phyloP scores from a whole-genome alignment of 805 yeast genomes.

The Candida qinlingensis region DNA sequence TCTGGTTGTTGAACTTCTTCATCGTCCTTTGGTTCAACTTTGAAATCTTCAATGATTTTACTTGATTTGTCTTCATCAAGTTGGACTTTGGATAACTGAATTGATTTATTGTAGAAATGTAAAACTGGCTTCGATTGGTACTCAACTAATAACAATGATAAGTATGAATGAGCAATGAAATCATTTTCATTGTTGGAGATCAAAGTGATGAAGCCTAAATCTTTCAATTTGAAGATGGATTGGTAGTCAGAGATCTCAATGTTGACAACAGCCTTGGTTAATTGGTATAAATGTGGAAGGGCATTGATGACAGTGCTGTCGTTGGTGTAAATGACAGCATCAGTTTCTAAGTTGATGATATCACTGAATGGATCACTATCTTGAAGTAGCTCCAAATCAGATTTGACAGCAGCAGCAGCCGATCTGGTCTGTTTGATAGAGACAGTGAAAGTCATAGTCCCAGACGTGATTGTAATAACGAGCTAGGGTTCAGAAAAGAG shows the following conservation, averaged over 20 bases:
- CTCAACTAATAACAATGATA: conserved; percentile 54
- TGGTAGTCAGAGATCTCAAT: conserved; percentile 65
- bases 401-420: conserved; percentile 1
- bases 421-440: conserved; percentile 7
- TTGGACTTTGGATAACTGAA: neutral
- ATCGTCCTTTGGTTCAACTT: conserved; percentile 2
- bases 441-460: conserved; percentile 4
- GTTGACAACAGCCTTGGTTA: conserved; percentile 53
- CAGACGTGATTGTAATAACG: neutral
- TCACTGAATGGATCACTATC: conserved; percentile 9
- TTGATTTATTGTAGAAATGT: conserved; percentile 52
- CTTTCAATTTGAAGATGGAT: conserved; percentile 66
- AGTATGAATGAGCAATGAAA: conserved; percentile 46
- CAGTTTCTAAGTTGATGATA: conserved; percentile 2
- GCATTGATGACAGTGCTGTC: conserved; percentile 50
- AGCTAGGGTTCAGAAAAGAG: too few species aligned
- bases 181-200: conserved; percentile 61
- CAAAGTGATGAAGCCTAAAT: conserved; percentile 56
- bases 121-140: conserved; percentile 51
- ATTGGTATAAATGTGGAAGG: conserved; percentile 49
- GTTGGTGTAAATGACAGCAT: conserved; percentile 37
- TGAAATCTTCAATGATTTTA: conserved; percentile 4
- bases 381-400: conserved; percentile 8
- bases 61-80: conserved; percentile 2
- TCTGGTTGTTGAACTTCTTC: conserved; percentile 3